These are phyloP conservation scores for Paramecium caudatum DNA, from an alignment of 73 alveolate genomes.

Conservation along the genomic window DNA sequence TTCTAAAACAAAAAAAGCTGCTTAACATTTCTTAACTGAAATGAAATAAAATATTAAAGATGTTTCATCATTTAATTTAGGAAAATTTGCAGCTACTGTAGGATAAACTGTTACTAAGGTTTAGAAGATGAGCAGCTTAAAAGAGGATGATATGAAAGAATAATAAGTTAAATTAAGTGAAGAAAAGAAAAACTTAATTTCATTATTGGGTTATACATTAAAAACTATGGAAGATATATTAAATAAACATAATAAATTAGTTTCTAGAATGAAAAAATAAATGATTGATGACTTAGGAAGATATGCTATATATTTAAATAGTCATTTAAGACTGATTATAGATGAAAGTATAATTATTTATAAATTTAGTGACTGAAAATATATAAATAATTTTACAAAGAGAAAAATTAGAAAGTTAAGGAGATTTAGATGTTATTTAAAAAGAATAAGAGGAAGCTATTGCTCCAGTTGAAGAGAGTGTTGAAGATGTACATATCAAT, in stretches of 20 bases:
- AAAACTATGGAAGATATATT: constrained; percentile 42
- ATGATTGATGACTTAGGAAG: constrained; percentile 48
- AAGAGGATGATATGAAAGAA: constrained; percentile 41
- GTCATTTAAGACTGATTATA: constrained; percentile 10
- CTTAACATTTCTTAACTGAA: constrained; percentile 41
- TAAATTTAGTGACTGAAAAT: constrained; percentile 9
- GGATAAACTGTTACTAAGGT: constrained; percentile 25
- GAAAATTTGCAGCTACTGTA: constrained; percentile 22
- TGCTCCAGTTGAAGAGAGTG: background rate
- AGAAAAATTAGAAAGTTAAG: background rate
- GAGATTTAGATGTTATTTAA: background rate
- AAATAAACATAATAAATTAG: background rate
- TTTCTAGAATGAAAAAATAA: constrained; percentile 31
- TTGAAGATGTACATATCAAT: constrained; percentile 25
- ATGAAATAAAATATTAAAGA: constrained; percentile 38
- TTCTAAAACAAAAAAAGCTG: constrained; percentile 23
- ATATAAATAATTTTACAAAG: constrained; percentile 18
- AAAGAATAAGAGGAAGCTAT: background rate
- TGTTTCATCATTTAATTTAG: constrained; percentile 38
- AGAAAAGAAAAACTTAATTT: background rate
- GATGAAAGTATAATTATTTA: constrained; percentile 29
- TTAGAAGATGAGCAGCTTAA: constrained; percentile 30
- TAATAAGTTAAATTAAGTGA: background rate
- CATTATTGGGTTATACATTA: constrained; percentile 53
- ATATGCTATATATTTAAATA: background rate